Base-by-base conservation (phyloP, 2,329 filamentous ascomycete genomes). In the Xylaria sp. region DNA sequence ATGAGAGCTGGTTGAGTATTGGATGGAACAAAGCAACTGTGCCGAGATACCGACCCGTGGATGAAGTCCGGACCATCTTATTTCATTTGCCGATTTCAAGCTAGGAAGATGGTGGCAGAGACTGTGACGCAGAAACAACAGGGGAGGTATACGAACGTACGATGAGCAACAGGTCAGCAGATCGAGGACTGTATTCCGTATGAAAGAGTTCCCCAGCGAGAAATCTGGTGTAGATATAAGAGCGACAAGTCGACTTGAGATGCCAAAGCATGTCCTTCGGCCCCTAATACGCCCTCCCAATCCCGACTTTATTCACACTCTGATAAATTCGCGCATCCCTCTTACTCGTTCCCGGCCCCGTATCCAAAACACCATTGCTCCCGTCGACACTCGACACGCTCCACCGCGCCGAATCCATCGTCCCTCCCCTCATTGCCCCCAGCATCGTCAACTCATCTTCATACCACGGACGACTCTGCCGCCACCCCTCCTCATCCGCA, bases 381-480 rank as follows among this genome's bases (percentile, higher is more conserved):
- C 55, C 68, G 15, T 71, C 60, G 34, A 60, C 46, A 37, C 56
- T 60, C 8, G 18, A 41, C 23, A 48, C 20, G n/a, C 70, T 71
- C 67, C 68, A 65, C 64, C 58, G 62, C 46, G 59, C 60, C 10
- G 55, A 39, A 25, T 71, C 70, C 48, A 39, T 28, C 41, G 10
- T 28, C 48, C 63, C 65, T 32, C 58, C 37, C 23, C 63, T 32
- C 20, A 32, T 66, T 56, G 70, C 71, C 20, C 70, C 72, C 5
- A 66, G 57, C 52, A 70, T 66, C 56, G 67, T 74, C 7, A 68
- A 65, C 46, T 68, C 74, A 1, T 66, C 69, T n/a, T 72, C 71
- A 44, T 73, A 61, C 32, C 66, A 71, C n/a, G 71, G 64, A 25
- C 72, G 73, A 0, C 71, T 70, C 23, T 71, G 74, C 18, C 28